Evolutionary conservation across 495 filamentous ascomycete genomes (phyloP).

Genomic region (Durotheca rogersii): DNA sequence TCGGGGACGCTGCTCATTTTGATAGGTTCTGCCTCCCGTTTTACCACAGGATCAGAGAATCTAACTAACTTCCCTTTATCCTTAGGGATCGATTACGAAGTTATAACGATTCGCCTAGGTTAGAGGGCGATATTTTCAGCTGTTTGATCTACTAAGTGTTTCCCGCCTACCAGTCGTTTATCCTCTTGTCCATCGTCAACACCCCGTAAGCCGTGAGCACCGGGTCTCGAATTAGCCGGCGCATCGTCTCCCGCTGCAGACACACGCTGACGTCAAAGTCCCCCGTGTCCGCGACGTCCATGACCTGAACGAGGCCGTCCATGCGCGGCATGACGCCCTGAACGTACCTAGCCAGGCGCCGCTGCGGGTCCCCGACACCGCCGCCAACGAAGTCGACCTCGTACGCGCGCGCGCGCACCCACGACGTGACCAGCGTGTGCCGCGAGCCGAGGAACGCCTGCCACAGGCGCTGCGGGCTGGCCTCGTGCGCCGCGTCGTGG

Average conservation of each 20-base stretch:
- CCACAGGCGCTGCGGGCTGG: slow-evolving; percentile 42
- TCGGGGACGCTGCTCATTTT: no score
- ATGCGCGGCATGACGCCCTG: slow-evolving; percentile 40
- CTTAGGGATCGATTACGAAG: no score
- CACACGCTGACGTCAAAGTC: slow-evolving; percentile 41
- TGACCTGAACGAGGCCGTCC: slow-evolving; percentile 43
- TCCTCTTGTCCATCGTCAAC: no score
- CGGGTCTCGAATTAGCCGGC: slow-evolving; percentile 34
- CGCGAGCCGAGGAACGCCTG: slow-evolving; percentile 39
- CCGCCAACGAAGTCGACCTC: slow-evolving; percentile 46
- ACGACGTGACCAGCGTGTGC: slow-evolving; percentile 43
- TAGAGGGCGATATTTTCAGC: no score
- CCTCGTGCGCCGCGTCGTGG: slow-evolving; percentile 39
- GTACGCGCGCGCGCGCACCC: slow-evolving; percentile 39
- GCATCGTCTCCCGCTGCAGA: slow-evolving; percentile 33
- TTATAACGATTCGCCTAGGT: no score
- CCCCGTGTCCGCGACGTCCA: slow-evolving; percentile 32
- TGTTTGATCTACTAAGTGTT: no score
- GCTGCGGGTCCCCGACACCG: no score
- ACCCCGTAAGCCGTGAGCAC: slow-evolving; percentile 27
- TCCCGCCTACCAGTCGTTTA: no score
- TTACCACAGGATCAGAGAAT: no score
- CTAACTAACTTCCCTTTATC: no score
- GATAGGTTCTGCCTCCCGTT: no score
- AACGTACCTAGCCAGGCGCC: slow-evolving; percentile 32